phyloP scores from a whole-genome alignment of 176 grass and related monocot genomes.

The Aegilops bicornis region DNA sequence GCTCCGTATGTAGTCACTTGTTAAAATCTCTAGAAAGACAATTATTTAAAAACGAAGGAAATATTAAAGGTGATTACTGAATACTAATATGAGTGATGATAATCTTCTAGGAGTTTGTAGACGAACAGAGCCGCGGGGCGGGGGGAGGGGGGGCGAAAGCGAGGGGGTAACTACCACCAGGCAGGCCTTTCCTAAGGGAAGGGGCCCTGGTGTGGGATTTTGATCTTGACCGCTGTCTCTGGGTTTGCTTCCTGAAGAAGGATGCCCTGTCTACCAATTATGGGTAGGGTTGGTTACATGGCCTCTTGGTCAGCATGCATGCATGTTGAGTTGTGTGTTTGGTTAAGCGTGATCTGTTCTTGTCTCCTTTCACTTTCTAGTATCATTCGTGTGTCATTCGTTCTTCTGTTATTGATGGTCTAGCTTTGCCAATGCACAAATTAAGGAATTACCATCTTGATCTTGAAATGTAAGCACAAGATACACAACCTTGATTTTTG shows the following conservation, averaged over 20 bases:
- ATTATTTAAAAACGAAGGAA: too few species aligned
- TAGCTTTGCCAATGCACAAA: background rate
- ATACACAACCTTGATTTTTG: background rate
- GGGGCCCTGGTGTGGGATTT: conserved; percentile 10
- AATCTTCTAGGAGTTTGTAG: conserved; percentile 14
- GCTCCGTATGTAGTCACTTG: too few species aligned
- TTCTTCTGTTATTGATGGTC: conserved; percentile 16
- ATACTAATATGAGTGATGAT: conserved; percentile 1
- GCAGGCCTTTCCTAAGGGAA: conserved; percentile 26
- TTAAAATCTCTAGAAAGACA: too few species aligned
- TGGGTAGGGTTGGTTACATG: conserved; percentile 42
- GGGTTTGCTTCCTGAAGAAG: conserved; percentile 58
- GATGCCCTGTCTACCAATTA: conserved; percentile 48
- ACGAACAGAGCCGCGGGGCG: too few species aligned
- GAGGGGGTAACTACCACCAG: background rate
- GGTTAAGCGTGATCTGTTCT: conserved; percentile 39
- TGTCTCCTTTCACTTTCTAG: conserved; percentile 26
- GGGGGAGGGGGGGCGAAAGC: background rate
- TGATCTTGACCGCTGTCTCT: conserved; percentile 40
- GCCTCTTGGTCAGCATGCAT: background rate
- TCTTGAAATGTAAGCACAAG: background rate
- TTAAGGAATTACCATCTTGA: background rate
- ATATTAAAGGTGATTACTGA: conserved; percentile 6
- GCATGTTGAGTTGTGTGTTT: background rate
- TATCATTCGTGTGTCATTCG: conserved; percentile 16